Percentiles rank a stretch among this genome's conserved stretches.
phyloP scores from a whole-genome alignment of 177 flowering plant genomes.

The Vitis hybrid region DNA sequence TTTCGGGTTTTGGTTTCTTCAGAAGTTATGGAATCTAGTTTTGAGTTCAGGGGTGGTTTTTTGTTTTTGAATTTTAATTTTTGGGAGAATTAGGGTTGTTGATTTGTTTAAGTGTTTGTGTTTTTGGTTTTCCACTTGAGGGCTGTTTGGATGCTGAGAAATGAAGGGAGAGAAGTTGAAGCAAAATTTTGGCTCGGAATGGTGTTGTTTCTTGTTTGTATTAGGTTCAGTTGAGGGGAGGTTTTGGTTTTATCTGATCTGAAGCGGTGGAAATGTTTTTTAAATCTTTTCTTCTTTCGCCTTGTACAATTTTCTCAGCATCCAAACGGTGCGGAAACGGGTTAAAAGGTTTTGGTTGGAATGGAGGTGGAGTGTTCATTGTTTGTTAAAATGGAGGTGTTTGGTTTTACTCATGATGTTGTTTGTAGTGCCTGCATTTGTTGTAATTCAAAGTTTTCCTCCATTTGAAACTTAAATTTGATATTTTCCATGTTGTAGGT shows the following conservation, averaged over 20 bases:
- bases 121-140: background rate
- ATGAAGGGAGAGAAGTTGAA: background rate
- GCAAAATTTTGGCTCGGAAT: background rate
- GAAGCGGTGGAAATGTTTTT: background rate
- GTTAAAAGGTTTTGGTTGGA: background rate
- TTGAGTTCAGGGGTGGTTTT: background rate
- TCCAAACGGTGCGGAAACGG: background rate
- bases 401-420: background rate
- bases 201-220: background rate
- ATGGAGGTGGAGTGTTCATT: background rate
- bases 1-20: slow-evolving; percentile 1
- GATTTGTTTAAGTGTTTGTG: background rate
- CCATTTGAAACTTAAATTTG: background rate
- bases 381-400: background rate
- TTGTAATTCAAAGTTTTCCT: background rate
- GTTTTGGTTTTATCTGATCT: background rate
- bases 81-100: slow-evolving; percentile 5
- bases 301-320: background rate
- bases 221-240: background rate
- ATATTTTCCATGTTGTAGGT: background rate
- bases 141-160: background rate
- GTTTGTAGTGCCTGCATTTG: background rate
- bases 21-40: background rate
- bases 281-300: background rate
- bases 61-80: too few relatives aligned